A percentile compares a stretch with the other conserved stretches of the same genome.
phyloP scores from a whole-genome alignment of 345 rosid species.

The Salix viminalis region DNA sequence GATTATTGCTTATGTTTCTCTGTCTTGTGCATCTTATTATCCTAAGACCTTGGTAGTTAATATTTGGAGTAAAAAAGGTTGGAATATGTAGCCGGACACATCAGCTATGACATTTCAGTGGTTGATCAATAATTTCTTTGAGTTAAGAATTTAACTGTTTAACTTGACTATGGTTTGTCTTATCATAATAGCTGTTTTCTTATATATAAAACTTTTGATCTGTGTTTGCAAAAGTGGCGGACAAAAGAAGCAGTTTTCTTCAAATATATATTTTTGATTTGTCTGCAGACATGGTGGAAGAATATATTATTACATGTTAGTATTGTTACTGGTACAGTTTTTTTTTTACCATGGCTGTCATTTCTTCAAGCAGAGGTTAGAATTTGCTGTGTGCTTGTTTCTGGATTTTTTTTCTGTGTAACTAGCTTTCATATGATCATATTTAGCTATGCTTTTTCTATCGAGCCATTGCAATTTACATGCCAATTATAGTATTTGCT shows the following conservation, averaged over 20 bases:
- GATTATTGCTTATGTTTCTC: background rate
- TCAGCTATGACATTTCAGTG: background rate
- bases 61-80: background rate
- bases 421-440: background rate
- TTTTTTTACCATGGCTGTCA: background rate
- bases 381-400: background rate
- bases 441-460: background rate
- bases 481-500: constrained; percentile 5
- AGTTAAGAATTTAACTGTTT: background rate
- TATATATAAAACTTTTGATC: background rate
- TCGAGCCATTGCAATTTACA: background rate
- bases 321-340: background rate
- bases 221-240: background rate
- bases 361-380: background rate
- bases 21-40: background rate
- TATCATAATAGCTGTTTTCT: background rate
- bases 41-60: background rate
- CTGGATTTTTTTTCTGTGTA: background rate
- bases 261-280: too few relatives aligned
- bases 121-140: background rate
- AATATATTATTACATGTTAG: background rate
- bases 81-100: background rate
- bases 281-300: background rate
- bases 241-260: too few relatives aligned
- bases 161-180: background rate